Conservation (phyloP, 176 grass and related monocot genomes). For the Lolium perenne region DNA sequence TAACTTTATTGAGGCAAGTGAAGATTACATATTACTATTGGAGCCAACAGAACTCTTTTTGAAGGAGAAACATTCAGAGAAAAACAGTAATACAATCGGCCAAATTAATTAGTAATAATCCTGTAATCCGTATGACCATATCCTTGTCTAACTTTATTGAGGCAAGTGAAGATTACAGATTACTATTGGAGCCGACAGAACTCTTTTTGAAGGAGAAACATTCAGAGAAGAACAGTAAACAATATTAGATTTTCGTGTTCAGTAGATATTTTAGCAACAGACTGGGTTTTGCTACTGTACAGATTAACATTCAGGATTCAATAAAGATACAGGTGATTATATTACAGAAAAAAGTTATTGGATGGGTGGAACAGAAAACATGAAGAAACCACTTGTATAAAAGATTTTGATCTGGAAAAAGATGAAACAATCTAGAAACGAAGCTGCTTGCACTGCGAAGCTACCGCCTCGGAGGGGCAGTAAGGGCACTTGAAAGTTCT, state of each 20-base stretch:
- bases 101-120: too few species aligned
- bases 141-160: too few species aligned
- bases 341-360: constrained; percentile 51
- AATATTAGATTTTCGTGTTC: background rate
- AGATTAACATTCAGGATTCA: constrained; percentile 43
- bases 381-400: constrained; percentile 36
- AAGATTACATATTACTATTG: too few species aligned
- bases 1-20: too few species aligned
- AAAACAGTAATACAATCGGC: too few species aligned
- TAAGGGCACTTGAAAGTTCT: constrained; percentile 81
- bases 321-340: constrained; percentile 34
- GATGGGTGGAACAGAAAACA: constrained; percentile 36
- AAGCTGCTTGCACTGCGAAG: constrained; percentile 77
- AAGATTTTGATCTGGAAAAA: constrained; percentile 35
- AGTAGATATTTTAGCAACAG: background rate
- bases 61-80: too few species aligned
- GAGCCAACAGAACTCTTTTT: too few species aligned
- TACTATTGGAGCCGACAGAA: too few species aligned
- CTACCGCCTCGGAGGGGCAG: background rate
- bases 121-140: too few species aligned
- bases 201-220: too few species aligned
- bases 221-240: too few species aligned
- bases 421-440: constrained; percentile 65
- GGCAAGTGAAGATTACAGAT: too few species aligned
- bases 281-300: constrained; percentile 41